Evolutionary conservation across 345 rosid genomes (phyloP), one percentile per base, ranked within the genome.

Genomic region (Salix brachista): DNA sequence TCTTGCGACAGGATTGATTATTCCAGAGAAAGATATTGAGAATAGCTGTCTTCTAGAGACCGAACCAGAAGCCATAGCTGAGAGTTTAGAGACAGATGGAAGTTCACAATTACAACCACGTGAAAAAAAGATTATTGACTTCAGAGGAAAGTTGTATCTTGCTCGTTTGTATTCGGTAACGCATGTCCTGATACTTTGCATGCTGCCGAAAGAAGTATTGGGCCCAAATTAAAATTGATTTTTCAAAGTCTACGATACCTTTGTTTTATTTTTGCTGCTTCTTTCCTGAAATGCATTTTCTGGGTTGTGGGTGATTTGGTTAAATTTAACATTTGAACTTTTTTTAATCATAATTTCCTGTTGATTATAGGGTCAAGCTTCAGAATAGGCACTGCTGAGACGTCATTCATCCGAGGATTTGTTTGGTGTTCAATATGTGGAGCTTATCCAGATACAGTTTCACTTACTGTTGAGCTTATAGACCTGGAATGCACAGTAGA

Each of bases 351-450:
- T 12, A 10, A 34, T 67, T 70, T 23, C 52, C 44, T 65, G 69
- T 6, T 79, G 42, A 65, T 67, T 75, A 41, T 71, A 93, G 98
- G 99, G 98, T 61, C 97, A 91, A 87, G 98, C 97, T 86, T 91
- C 99, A n/a, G 99, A 96, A 77, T 96, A 98, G 99, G 99, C 96
- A 75, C 79, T 96, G 84, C 86, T 93, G 77, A 91, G 98, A 77
- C 88, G 94, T 14, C 98, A 96, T 89, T 81, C 90, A 28, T 92
- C 91, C 3, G 99, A 96, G 83, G 97, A 91, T 82, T 71, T 96
- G 84, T 96, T 96, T 84, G 99, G 94, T n/a, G 98, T 96, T 65
- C 98, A 93, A 91, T 92, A 83, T 93, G 99, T 69, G 94, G 96
- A 37, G 87, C 94, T 65, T 86, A 79, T 79, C 93, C 97, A 26